Evolutionary conservation across 768 basidiomycete genomes (phyloP).

Genomic region (Pleurotus ostreatus): DNA sequence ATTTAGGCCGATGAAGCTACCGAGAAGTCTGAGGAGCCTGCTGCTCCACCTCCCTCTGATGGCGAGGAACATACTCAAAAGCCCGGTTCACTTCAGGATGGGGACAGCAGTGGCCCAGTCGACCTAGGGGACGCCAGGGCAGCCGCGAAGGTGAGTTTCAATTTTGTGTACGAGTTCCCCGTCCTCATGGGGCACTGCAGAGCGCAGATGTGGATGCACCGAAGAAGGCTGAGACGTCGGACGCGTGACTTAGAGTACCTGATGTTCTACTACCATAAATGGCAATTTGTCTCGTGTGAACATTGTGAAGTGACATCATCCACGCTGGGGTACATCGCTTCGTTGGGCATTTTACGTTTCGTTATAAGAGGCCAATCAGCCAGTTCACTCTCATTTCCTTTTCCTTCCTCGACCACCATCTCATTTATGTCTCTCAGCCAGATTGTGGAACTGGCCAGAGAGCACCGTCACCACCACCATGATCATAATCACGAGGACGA

Average conservation of each 20-base stretch:
- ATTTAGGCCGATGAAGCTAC: not conserved
- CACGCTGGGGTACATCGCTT: not conserved
- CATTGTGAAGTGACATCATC: slow-evolving; percentile 5
- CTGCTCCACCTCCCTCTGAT: not conserved
- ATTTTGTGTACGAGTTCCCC: no score
- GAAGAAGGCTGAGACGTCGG: slow-evolving; percentile 1
- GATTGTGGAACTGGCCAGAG: not conserved
- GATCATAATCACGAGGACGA: slow-evolving; percentile 1
- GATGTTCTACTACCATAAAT: not conserved
- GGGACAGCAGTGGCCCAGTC: slow-evolving; percentile 19
- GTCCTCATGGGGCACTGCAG: not conserved
- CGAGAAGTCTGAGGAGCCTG: not conserved
- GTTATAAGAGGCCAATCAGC: not conserved
- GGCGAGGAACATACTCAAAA: slow-evolving; percentile 4
- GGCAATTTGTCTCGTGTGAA: not conserved
- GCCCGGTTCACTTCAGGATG: slow-evolving; percentile 17
- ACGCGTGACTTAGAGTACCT: not conserved
- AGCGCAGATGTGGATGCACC: not conserved
- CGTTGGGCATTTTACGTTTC: not conserved
- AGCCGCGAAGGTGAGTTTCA: slow-evolving; percentile 21
- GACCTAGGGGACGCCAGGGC: slow-evolving; percentile 19
- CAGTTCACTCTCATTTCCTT: not conserved
- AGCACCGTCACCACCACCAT: not conserved
- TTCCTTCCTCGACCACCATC: not conserved
- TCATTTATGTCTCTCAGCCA: not conserved